Conservation (phyloP, 2,329 filamentous ascomycete genomes). For the Neobulgaria alba region DNA sequence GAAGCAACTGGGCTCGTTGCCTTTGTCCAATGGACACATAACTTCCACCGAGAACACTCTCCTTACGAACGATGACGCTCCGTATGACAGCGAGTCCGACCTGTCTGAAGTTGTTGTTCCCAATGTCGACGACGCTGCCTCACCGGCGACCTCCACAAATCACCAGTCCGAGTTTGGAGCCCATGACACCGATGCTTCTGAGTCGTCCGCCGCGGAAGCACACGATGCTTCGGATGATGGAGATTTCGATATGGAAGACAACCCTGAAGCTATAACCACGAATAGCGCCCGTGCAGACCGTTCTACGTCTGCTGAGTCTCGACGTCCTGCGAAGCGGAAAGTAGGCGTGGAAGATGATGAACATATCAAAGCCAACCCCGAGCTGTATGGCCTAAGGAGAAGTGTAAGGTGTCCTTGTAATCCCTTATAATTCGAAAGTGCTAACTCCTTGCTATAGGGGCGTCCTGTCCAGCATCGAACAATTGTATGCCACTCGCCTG, state of each 20-base stretch:
- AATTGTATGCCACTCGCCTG: slow-evolving; percentile 47
- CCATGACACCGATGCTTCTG: slow-evolving; percentile 24
- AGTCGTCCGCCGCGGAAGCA: slow-evolving; percentile 25
- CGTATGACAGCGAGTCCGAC: slow-evolving; percentile 62
- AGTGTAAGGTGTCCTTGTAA: slow-evolving; percentile 55
- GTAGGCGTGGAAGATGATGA: slow-evolving; percentile 62
- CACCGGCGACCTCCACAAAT: slow-evolving; percentile 37
- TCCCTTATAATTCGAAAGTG: slow-evolving; percentile 26
- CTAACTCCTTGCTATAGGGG: slow-evolving; percentile 32
- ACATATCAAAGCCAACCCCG: slow-evolving; percentile 83
- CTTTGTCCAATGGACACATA: slow-evolving; percentile 58
- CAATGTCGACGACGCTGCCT: slow-evolving; percentile 41
- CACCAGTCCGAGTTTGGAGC: slow-evolving; percentile 27
- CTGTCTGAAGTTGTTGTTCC: slow-evolving; percentile 62
- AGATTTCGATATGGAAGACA: slow-evolving; percentile 68
- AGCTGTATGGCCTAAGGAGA: slow-evolving; percentile 86
- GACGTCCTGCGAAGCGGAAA: slow-evolving; percentile 66
- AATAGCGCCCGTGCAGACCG: slow-evolving; percentile 40
- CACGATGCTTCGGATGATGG: slow-evolving; percentile 56
- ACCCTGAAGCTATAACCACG: slow-evolving; percentile 40
- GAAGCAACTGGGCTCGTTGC: slow-evolving; percentile 51
- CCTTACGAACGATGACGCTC: slow-evolving; percentile 32
- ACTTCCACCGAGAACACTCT: slow-evolving; percentile 44
- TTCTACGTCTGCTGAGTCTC: slow-evolving; percentile 64
- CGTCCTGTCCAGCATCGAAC: slow-evolving; percentile 46